phyloP scores from a whole-genome alignment of 192 early-diverging fungal genomes.

The Gamsiella multidivaricata region DNA sequence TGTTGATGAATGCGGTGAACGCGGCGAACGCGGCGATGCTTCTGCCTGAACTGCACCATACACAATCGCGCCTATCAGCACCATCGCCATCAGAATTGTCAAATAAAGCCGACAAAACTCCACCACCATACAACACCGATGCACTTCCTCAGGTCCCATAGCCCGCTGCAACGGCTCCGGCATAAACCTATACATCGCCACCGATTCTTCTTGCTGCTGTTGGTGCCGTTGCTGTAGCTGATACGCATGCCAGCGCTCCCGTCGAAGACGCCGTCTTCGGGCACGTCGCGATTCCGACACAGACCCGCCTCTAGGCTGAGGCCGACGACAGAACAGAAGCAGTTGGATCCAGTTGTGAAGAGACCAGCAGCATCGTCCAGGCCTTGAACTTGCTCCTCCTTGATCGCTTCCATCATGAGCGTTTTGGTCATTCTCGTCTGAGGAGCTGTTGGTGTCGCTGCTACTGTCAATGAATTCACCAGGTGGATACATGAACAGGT shows the following conservation, averaged over 20 bases:
- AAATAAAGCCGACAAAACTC: constrained; percentile 49
- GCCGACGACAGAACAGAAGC: not conserved
- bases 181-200: not conserved
- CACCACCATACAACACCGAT: constrained; percentile 13
- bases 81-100: constrained; percentile 35
- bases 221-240: constrained; percentile 1
- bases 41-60: constrained; percentile 33
- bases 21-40: not conserved
- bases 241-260: constrained; percentile 16
- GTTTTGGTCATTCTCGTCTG: not conserved
- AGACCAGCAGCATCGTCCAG: not conserved
- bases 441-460: not conserved
- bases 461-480: not conserved
- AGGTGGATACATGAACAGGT: not conserved
- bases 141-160: constrained; percentile 1
- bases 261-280: constrained; percentile 12
- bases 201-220: constrained; percentile 19
- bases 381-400: not conserved
- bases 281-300: not conserved
- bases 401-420: not conserved
- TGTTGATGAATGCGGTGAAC: too few relatives aligned
- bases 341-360: not conserved
- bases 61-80: constrained; percentile 38
- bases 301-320: not conserved
- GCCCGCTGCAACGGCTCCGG: constrained; percentile 3